Base-by-base conservation (phyloP, 2,329 filamentous ascomycete species). In the Ampelomyces quisqualis region DNA sequence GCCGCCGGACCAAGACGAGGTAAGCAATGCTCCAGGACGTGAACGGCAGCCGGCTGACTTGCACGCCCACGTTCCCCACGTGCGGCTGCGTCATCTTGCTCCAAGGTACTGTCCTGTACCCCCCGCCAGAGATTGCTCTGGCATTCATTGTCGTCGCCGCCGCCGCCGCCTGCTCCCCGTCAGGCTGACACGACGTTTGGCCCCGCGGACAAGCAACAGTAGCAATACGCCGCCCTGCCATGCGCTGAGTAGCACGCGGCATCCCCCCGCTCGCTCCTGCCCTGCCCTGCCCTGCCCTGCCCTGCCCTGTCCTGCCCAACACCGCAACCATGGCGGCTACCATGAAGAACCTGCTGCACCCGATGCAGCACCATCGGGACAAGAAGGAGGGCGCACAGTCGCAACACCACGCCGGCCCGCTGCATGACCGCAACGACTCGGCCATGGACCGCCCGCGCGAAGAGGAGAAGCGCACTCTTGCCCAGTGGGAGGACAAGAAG, bases 401-500 rank as follows among this genome's bases (percentile, higher is more conserved):
- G n/a, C 33, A 43, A 29, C 38, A 53, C 33, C 51, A 61, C 30
- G 45, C 51, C n/a, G 41, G 51, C 26, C 51, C 53, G 21, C 51
- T 57, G 40, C 54, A 65, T 51, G 58, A 67, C 40, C 57, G 58
- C 47, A 59, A 61, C 49, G 59, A 65, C 45, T 61, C 61, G 53
- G 57, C 55, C 47, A 63, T 64, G 58, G 59, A 67, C 27, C 58
- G 53, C 51, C 65, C 63, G 46, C 72, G 71, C 53, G 73, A 75
- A 43, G 65, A 73, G 32, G 73, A 77, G 63, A 75, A 74, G 62
- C 63, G 58, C 41, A 61, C 62, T 21, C 62, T 76, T 15, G 67
- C 68, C 23, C 68, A 73, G 32, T 77, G 73, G 73, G 70, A 74
- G 49, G 70, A 69, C 15, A 60, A 71, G 17, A 73, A 71, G 57